phyloP scores from a whole-genome alignment of 768 basidiomycete species.

The Pisolithus marmoratus region DNA sequence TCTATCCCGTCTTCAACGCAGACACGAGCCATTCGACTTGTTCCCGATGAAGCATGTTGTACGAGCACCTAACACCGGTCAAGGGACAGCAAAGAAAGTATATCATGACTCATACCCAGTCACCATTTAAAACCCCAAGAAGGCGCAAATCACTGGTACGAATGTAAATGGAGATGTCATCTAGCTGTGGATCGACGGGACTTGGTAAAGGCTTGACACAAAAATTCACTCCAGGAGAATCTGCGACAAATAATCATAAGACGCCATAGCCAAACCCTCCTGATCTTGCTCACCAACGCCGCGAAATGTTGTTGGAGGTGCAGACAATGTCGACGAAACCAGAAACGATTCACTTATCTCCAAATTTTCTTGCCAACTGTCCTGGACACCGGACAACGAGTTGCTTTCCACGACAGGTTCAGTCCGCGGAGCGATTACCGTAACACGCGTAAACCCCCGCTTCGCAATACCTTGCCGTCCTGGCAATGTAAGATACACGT shows the following conservation, averaged over 20 bases:
- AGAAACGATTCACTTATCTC: conserved; percentile 76
- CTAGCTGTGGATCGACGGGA: conserved; percentile 31
- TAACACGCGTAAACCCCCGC: conserved; percentile 45
- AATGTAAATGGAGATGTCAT: conserved; percentile 56
- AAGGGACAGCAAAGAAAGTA: background rate
- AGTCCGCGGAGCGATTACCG: conserved; percentile 34
- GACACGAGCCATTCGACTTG: conserved; percentile 52
- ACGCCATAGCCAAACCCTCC: background rate
- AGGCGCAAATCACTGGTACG: conserved; percentile 57
- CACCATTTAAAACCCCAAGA: conserved; percentile 64
- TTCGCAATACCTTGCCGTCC: conserved; percentile 63
- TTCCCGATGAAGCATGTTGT: conserved; percentile 28
- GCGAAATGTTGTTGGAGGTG: conserved; percentile 9
- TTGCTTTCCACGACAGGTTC: conserved; percentile 5
- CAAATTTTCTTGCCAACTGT: conserved; percentile 34
- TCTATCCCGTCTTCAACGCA: conserved; percentile 45
- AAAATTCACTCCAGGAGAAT: conserved; percentile 16
- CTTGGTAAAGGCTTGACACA: conserved; percentile 26
- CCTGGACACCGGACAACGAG: conserved; percentile 8
- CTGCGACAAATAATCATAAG: background rate
- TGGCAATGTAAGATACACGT: conserved; percentile 60
- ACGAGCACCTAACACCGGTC: conserved; percentile 43
- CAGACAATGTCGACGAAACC: conserved; percentile 41
- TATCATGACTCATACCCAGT: conserved; percentile 55
- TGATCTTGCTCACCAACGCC: conserved; percentile 5